phyloP scores from a whole-genome alignment of 768 basidiomycete species.

The Phaeotremella skinneri region DNA sequence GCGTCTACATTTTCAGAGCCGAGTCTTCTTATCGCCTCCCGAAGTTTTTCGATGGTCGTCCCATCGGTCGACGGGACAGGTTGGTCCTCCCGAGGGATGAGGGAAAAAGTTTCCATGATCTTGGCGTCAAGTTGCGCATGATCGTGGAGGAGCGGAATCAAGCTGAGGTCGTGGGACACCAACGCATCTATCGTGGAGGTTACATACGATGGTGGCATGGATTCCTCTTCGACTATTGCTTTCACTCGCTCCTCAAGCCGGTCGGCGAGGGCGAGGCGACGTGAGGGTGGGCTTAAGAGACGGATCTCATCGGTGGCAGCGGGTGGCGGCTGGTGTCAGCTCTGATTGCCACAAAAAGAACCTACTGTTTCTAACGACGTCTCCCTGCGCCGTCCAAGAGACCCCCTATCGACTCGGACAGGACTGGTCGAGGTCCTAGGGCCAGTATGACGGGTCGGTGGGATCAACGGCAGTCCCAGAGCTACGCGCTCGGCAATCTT shows the following conservation, averaged over 20 bases:
- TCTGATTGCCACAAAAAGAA: not conserved
- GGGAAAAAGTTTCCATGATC: slow-evolving; percentile 21
- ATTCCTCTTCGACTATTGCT: slow-evolving; percentile 1
- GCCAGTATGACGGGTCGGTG: not conserved
- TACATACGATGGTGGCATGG: not conserved
- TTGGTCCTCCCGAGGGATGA: not conserved
- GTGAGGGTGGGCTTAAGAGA: slow-evolving; percentile 19
- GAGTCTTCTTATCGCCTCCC: not conserved
- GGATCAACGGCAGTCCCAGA: slow-evolving; percentile 4
- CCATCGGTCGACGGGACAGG: not conserved
- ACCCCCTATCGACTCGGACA: slow-evolving; percentile 3
- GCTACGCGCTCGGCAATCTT: slow-evolving; percentile 28
- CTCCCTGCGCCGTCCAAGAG: not conserved
- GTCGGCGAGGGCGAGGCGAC: slow-evolving; percentile 13
- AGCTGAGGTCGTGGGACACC: slow-evolving; percentile 19
- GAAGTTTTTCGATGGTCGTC: not conserved
- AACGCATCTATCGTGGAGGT: slow-evolving; percentile 19
- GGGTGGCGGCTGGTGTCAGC: slow-evolving; percentile 1
- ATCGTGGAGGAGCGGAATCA: slow-evolving; percentile 29
- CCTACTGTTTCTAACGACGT: not conserved
- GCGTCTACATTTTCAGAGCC: not conserved
- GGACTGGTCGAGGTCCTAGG: slow-evolving; percentile 21
- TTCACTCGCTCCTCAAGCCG: slow-evolving; percentile 16
- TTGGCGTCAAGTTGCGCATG: slow-evolving; percentile 14
- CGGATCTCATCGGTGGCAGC: slow-evolving; percentile 30